Base-by-base conservation (phyloP, 805 yeast genomes). In the Candida saitoana region DNA sequence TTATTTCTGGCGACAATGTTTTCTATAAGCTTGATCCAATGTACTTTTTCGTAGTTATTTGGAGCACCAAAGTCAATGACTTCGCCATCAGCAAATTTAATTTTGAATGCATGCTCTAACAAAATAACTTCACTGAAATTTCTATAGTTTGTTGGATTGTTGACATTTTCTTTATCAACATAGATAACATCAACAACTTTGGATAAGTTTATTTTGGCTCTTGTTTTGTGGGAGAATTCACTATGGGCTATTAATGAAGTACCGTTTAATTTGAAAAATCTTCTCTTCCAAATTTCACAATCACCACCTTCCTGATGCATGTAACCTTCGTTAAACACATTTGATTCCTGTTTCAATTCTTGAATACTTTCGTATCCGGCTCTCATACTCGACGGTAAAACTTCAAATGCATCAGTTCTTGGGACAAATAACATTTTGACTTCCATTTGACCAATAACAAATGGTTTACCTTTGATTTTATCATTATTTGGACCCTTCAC, bases 251-350 rank as follows among this genome's bases (percentile, higher is more conserved):
- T 71, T 50, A 90, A 66, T 27, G 80, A 77, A 6, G 80, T 74
- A 0, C 91, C 95, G 36, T 75, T 68, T n/a, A 90, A 68, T 49
- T 76, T 81, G 66, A 83, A 88, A 63, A 63, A 87, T 43, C 97
- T 73, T 49, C 84, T 77, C 50, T 85, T 78, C 80, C 90, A 79
- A 20, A 72, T 67, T 12, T 73, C 76, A 50, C 93, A 77, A 64
- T 90, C 98, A 7, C 97, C 97, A 15, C 98, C 98, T 55, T 84
- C 87, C 63, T 90, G 98, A 52, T 80, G 79, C 65, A 91, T 65
- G 54, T 69, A 82, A 0, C 97, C 97, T 56, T 84, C 83, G 53
- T 67, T 65, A 2, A 37, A 34, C 15, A 52, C 36, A 7, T 49
- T 37, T 5, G 51, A 38, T 42, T 67, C 72, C 17, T 51, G 44